Evolutionary conservation across 208 protist genomes (phyloP), one percentile per base, ranked within the genome.

Genomic region (Acanthamoeba castellanii): DNA sequence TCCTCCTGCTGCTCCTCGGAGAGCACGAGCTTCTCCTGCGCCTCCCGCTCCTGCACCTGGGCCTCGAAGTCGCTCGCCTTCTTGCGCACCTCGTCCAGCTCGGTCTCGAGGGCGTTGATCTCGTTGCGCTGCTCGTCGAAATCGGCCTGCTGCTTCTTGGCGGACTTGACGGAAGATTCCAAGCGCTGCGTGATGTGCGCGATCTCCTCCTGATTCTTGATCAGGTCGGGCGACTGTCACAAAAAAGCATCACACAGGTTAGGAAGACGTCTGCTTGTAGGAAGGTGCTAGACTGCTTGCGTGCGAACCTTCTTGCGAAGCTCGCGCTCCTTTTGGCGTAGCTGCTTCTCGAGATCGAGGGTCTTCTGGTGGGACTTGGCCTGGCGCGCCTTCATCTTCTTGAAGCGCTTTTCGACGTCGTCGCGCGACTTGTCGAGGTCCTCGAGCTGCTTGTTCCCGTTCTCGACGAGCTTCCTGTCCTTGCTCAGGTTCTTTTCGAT

Each of bases 71-170:
- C 59, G 34, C 55, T 30, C 13, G 34, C 18, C 72, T 96, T 66
- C 95, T 98, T 98, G 96, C 99, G 97, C 8, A 97, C 92, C 45
- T 97, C 87, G 42, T 97, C 97, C 32, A 99, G 98, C 59, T 96
- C 91, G 11, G 90, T 4, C 45, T 96, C 47, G 7, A 96, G 95
- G 50, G 97, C 95, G 82, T 98, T 98, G 94, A 99, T 97, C 20
- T 98, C 97, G 34, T 98, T 97, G 34, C 98, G 34, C 27, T 94
- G 96, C 47, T 97, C 96, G 72, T 98, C 95, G 95, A 98, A 96
- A 2, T 52, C 42, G 55, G 22, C 42, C 78, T 76, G n/a, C 52
- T 91, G 88, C 22, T 95, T 50, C 37, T 96, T 90, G n/a, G 47
- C 59, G 16, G 50, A 82, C 42, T 82, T 82, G 13, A 25, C 14